Conservation (phyloP, 257 asterid genomes). For the Misopates orontium region DNA sequence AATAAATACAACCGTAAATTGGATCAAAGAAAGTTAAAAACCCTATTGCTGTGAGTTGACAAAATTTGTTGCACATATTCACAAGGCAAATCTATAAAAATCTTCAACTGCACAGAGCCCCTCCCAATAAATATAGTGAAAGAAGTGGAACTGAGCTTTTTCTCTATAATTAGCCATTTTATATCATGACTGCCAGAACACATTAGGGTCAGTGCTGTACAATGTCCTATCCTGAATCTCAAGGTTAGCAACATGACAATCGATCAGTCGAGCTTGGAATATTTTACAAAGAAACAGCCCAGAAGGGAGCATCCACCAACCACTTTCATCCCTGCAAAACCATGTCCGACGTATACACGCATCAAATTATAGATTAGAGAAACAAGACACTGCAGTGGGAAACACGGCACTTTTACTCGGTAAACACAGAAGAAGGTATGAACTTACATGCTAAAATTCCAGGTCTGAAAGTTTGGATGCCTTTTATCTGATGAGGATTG, state of each 20-base stretch:
- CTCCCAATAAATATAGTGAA: not conserved
- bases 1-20: no score
- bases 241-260: slow-evolving; percentile 84
- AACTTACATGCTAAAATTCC: slow-evolving; percentile 82
- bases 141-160: slow-evolving; percentile 2
- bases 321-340: slow-evolving; percentile 76
- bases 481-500: slow-evolving; percentile 54
- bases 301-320: slow-evolving; percentile 89
- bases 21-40: not conserved
- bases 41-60: not conserved
- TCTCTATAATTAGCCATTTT: not conserved
- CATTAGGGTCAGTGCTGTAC: slow-evolving; percentile 68
- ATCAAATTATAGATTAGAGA: not conserved
- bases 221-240: slow-evolving; percentile 86
- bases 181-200: slow-evolving; percentile 74
- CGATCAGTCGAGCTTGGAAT: slow-evolving; percentile 67
- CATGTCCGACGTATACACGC: not conserved
- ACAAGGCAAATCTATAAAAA: not conserved
- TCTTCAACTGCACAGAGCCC: not conserved
- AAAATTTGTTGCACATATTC: slow-evolving; percentile 2
- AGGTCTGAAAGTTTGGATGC: slow-evolving; percentile 47
- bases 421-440: not conserved
- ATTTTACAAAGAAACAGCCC: slow-evolving; percentile 64
- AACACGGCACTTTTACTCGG: not conserved
- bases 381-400: not conserved